A percentile compares a stretch with the other conserved stretches of the same genome.
These are phyloP conservation scores for Fusarium sacchari DNA, from an alignment of 2,329 filamentous ascomycete genomes.

Conservation along the genomic window DNA sequence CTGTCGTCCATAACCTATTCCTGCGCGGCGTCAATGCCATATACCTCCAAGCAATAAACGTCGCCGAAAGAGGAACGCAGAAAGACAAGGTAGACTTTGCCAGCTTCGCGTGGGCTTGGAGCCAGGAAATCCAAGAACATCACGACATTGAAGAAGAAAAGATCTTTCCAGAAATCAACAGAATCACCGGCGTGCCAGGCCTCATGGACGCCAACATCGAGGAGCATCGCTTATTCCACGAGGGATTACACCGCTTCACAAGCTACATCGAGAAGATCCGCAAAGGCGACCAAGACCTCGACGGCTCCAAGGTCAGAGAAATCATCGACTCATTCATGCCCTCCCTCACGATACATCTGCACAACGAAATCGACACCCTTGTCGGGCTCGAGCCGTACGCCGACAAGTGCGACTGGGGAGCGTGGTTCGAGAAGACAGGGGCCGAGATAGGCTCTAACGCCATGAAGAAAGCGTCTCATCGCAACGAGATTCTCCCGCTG, in stretches of 20 bases:
- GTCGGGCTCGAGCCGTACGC: conserved; percentile 47
- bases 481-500: conserved; percentile 38
- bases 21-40: conserved; percentile 52
- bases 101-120: conserved; percentile 48
- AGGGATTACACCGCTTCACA: conserved; percentile 47
- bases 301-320: conserved; percentile 42
- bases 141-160: conserved; percentile 52
- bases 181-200: conserved; percentile 47
- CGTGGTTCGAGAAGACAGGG: conserved; percentile 42
- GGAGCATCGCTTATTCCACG: conserved; percentile 54
- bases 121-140: conserved; percentile 49
- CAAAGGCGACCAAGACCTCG: conserved; percentile 43
- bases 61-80: conserved; percentile 41
- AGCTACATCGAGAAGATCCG: conserved; percentile 47
- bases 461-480: conserved; percentile 30
- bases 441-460: conserved; percentile 16
- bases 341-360: conserved; percentile 49
- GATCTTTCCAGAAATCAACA: conserved; percentile 53
- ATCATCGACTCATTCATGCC: conserved; percentile 46
- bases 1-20: conserved; percentile 50
- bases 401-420: conserved; percentile 49
- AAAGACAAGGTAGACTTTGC: conserved; percentile 49
- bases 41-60: conserved; percentile 50
- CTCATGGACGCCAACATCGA: conserved; percentile 55
- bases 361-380: conserved; percentile 53